Evolutionary conservation across 2,329 filamentous ascomycete genomes (phyloP), one percentile per base, ranked within the genome.

Genomic region (Pyrenophora tritici-repentis): DNA sequence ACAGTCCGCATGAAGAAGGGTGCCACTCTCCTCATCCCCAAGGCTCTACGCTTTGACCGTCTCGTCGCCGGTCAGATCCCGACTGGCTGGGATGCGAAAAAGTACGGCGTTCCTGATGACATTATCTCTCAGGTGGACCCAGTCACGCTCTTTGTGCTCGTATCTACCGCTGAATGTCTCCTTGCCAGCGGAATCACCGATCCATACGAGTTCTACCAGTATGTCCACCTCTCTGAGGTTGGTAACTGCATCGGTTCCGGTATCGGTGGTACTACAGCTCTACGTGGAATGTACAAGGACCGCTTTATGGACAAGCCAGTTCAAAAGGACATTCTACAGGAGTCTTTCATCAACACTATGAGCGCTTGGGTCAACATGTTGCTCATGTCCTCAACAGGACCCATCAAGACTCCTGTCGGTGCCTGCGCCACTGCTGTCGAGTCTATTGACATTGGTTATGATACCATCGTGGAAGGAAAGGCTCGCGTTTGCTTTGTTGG

Each of bases 321-420:
- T 42, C 95, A 99, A 78, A 99, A 97, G 78, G 94, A 99, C 72
- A 97, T 99, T 72, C 84, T 99, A 12, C 95, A 99, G 73, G 94
- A 99, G 78, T 97, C 94, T 10, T 99, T 99, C 82, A 97, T 99
- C 84, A 99, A 99, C 83, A 99, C 94, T 48, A 99, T 99, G 93
- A 88, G 90, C 65, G 94, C 94, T 13, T 99, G 94, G 94, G 92
- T 99, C 50, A 99, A 99, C 82, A 99, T 99, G 94, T 81, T 99
- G 77, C 81, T 99, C 59, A 81, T 99, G 59, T 99, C 94, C 4
- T 97, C 94, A 4, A 97, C 94, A 44, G 94, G 94, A 63, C 91
- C 94, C 35, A 97, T 99, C 83, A 97, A 97, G 83, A 97, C 95
- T 0, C 94, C 94, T 3, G 94, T 97, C 43, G 94, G 93, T 80